Base-by-base conservation (phyloP, 2,329 filamentous ascomycete species). In the Epichloe coenophiala region DNA sequence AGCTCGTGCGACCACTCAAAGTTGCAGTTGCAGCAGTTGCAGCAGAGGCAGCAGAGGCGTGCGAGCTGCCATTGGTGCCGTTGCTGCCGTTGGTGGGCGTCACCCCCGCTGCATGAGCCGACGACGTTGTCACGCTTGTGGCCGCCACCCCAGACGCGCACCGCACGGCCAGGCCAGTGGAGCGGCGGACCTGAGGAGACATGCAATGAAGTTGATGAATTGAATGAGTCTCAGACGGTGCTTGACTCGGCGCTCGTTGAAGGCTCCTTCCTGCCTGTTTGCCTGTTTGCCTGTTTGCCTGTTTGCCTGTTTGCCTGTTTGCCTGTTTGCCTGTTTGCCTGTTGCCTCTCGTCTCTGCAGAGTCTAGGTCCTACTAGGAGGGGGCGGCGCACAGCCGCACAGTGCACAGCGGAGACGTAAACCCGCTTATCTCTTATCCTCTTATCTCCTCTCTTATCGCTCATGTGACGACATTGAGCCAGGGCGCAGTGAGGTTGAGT, bases 131-230 rank as follows among this genome's bases (percentile, higher is more conserved):
- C 35, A 37, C n/a, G 9, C 2, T 31, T 31, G 8, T 31, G 27
- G 27, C 27, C 48, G 43, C n/a, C 31, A 17, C 7, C 11, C 31
- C 43, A 19, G 43, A 12, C 17, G 17, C 27, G 51, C 48, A 52
- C 50, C 52, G 52, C 46, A 59, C 57, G 54, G 57, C 58, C 53
- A 61, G 56, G 57, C 60, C 58, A 57, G 56, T 56, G 54, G 60
- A 59, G 58, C 59, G 62, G 57, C 57, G 60, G 53, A 60, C 60
- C 60, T 60, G 63, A 55, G 58, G 53, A 62, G 60, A 60, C 63
- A 71, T 65, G 52, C 31, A 37, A 11, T 27, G 2, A 4, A n/a
- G 15, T 23, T 23, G n/a, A 21, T 42, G 39, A 15, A 9, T 23
- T 19, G 17, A 27, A 6, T 41, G 17, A 27, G 21, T 41, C 39